phyloP scores from a whole-genome alignment of 225 moss, liverwort and hornwort species.

The Bryum argenteum region DNA sequence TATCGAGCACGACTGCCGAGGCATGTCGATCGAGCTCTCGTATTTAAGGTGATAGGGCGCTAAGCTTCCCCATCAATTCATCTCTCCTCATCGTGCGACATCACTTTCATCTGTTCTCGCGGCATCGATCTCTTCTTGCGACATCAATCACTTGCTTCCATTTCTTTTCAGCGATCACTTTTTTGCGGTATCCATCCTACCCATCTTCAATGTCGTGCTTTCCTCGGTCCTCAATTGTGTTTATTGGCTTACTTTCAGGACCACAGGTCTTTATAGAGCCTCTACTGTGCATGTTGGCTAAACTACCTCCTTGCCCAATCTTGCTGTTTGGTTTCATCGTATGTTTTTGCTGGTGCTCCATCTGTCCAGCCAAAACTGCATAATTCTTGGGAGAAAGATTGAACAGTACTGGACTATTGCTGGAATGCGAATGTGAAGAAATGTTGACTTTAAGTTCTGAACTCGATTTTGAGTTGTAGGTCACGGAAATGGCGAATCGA shows the following conservation, averaged over 20 bases:
- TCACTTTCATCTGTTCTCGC: neutral
- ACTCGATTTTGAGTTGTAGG: neutral
- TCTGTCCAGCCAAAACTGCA: neutral
- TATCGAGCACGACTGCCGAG: neutral
- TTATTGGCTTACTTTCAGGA: neutral
- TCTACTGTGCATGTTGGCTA: too few species aligned
- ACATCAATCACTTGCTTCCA: neutral
- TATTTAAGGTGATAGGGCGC: neutral
- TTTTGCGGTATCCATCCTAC: too few species aligned
- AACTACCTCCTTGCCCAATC: neutral
- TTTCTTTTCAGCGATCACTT: too few species aligned
- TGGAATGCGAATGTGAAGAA: neutral
- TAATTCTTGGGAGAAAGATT: neutral
- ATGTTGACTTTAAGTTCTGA: neutral
- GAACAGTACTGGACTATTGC: neutral
- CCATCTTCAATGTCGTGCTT: neutral
- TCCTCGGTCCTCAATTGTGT: neutral
- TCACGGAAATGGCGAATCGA: neutral
- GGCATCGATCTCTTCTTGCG: too few species aligned
- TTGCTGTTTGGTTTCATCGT: neutral
- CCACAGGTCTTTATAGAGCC: neutral
- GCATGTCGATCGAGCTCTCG: neutral
- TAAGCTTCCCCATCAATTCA: neutral
- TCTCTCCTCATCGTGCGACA: neutral
- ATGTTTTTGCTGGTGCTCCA: neutral